Conservation (phyloP, 2,329 filamentous ascomycete genomes). For the Conoideocrella luteorostrata region DNA sequence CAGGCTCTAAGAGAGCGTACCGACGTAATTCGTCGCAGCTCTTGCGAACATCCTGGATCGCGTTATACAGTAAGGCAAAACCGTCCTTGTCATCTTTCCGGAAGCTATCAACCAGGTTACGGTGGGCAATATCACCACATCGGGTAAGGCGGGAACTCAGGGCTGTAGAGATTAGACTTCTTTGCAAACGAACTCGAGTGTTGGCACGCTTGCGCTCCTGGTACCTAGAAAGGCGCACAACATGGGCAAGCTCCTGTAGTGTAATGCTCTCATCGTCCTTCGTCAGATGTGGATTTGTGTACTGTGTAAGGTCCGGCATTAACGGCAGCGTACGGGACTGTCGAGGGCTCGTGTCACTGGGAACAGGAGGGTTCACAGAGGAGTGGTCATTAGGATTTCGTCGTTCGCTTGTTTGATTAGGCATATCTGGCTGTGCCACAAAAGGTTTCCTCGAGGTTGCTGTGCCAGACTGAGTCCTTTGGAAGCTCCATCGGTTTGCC, state of each 20-base stretch:
- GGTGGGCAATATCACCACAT: slow-evolving; percentile 67
- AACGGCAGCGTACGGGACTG: slow-evolving; percentile 44
- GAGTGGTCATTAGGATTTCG: slow-evolving; percentile 20
- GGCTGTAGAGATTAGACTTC: slow-evolving; percentile 67
- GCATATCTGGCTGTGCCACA: slow-evolving; percentile 37
- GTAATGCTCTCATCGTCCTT: slow-evolving; percentile 61
- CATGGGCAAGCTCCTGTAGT: slow-evolving; percentile 69
- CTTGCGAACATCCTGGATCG: slow-evolving; percentile 71
- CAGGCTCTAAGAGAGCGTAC: slow-evolving; percentile 65
- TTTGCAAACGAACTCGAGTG: slow-evolving; percentile 66
- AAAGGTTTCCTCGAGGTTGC: slow-evolving; percentile 41
- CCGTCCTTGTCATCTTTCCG: slow-evolving; percentile 71
- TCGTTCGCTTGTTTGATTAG: slow-evolving; percentile 22
- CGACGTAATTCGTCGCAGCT: slow-evolving; percentile 68
- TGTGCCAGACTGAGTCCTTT: slow-evolving; percentile 29
- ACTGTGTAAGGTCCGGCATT: slow-evolving; percentile 59
- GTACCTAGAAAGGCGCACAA: slow-evolving; percentile 71
- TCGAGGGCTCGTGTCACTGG: slow-evolving; percentile 37
- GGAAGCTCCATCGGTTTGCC: slow-evolving; percentile 31
- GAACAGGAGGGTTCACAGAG: slow-evolving; percentile 23
- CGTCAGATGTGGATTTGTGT: slow-evolving; percentile 54
- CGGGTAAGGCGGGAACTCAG: slow-evolving; percentile 68
- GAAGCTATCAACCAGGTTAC: slow-evolving; percentile 72
- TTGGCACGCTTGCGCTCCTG: slow-evolving; percentile 74
- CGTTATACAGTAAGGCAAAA: slow-evolving; percentile 69